phyloP scores from a whole-genome alignment of 192 early-diverging fungal species.

The Dispira simplex region DNA sequence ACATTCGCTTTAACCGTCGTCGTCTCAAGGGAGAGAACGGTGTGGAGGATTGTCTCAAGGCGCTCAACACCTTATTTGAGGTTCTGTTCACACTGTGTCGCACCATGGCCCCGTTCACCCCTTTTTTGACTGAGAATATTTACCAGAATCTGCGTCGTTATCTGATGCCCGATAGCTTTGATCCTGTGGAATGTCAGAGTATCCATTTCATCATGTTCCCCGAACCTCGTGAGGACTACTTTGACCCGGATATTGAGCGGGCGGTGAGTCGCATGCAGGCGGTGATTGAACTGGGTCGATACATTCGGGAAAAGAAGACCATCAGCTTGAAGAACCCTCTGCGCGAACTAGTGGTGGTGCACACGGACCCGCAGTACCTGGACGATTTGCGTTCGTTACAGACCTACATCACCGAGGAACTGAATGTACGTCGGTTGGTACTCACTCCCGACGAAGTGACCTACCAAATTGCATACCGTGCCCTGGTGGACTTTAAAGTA shows the following conservation, averaged over 20 bases:
- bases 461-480: conserved; percentile 86
- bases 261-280: conserved; percentile 87
- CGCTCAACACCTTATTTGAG: conserved; percentile 93
- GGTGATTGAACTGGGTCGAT: conserved; percentile 90
- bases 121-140: conserved; percentile 94
- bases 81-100: conserved; percentile 80
- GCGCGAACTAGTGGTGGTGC: conserved; percentile 82
- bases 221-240: conserved; percentile 85
- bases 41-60: conserved; percentile 60
- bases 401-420: conserved; percentile 80
- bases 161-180: conserved; percentile 35
- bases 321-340: conserved; percentile 91
- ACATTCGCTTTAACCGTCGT: conserved; percentile 95
- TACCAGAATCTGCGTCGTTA: conserved; percentile 83
- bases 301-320: conserved; percentile 79
- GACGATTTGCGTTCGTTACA: conserved; percentile 73
- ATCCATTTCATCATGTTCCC: conserved; percentile 96
- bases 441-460: conserved; percentile 81
- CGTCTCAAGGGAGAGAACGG: conserved; percentile 94
- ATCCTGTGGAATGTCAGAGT: conserved; percentile 57
- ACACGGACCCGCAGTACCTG: conserved; percentile 76
- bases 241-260: conserved; percentile 90
- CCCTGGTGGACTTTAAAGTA: conserved; percentile 79
- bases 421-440: conserved; percentile 77
- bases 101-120: conserved; percentile 94